phyloP scores from a whole-genome alignment of 352 stramenopile species.

The Phytophthora fragariaefolia region DNA sequence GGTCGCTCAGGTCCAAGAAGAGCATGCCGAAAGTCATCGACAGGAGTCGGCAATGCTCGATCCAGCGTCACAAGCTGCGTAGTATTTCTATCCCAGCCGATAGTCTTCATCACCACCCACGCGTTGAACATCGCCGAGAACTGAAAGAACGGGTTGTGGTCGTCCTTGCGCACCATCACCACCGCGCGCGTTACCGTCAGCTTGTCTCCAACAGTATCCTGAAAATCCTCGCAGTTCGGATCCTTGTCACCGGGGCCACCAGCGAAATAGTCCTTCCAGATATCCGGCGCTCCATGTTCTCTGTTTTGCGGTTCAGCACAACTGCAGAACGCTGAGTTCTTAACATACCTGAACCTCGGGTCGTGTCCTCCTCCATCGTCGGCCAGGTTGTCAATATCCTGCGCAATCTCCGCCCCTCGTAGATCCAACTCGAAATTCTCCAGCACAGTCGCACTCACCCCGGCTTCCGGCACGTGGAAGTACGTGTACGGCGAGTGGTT shows the following conservation, averaged over 20 bases:
- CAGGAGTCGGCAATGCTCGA: slow-evolving; percentile 34
- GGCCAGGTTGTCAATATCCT: slow-evolving; percentile 26
- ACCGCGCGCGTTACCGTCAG: slow-evolving; percentile 26
- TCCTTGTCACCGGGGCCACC: slow-evolving; percentile 15
- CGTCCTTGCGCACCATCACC: slow-evolving; percentile 45
- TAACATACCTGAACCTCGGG: slow-evolving; percentile 35
- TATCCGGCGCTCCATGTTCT: slow-evolving; percentile 15
- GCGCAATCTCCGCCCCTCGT: slow-evolving; percentile 18
- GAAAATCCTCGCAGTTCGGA: slow-evolving; percentile 4
- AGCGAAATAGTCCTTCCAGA: slow-evolving; percentile 37
- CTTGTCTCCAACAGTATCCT: background rate
- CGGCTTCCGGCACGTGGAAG: slow-evolving; percentile 22
- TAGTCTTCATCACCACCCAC: slow-evolving; percentile 39
- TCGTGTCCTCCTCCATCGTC: slow-evolving; percentile 32
- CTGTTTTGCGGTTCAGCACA: slow-evolving; percentile 29
- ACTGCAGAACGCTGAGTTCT: slow-evolving; percentile 29
- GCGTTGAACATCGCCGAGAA: slow-evolving; percentile 46
- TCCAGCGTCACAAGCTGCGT: slow-evolving; percentile 55
- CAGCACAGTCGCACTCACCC: slow-evolving; percentile 28
- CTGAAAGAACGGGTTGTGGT: slow-evolving; percentile 62
- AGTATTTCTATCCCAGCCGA: slow-evolving; percentile 30
- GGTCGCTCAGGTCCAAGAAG: slow-evolving; percentile 29
- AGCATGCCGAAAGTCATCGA: slow-evolving; percentile 49
- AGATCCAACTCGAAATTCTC: slow-evolving; percentile 36
- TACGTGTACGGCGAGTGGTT: slow-evolving; percentile 27